Evolutionary conservation across 495 filamentous ascomycete species (phyloP).

Genomic region (Hypoxylon rickii): DNA sequence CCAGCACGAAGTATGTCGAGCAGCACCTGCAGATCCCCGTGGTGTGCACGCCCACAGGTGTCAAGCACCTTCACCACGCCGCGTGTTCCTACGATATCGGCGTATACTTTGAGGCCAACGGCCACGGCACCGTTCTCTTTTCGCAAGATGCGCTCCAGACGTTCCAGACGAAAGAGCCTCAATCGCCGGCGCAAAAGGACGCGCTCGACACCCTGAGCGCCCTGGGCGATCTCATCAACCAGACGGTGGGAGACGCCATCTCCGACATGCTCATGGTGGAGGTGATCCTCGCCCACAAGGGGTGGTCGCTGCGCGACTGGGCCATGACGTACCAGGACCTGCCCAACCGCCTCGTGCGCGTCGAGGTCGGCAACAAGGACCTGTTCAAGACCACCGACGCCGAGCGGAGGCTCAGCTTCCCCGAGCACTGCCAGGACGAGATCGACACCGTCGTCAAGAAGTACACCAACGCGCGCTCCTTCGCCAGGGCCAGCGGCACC

Average conservation of each 20-base stretch:
- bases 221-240: slow-evolving; percentile 89
- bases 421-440: slow-evolving; percentile 74
- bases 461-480: slow-evolving; percentile 86
- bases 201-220: slow-evolving; percentile 81
- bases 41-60: slow-evolving; percentile 91
- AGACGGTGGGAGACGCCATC: slow-evolving; percentile 93
- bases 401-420: slow-evolving; percentile 82
- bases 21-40: slow-evolving; percentile 87
- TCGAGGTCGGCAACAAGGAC: slow-evolving; percentile 85
- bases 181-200: slow-evolving; percentile 87
- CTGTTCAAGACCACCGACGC: slow-evolving; percentile 90
- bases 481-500: slow-evolving; percentile 90
- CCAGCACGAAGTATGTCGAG: slow-evolving; percentile 89
- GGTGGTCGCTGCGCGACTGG: slow-evolving; percentile 90
- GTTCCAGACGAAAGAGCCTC: slow-evolving; percentile 76
- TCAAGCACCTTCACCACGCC: slow-evolving; percentile 96
- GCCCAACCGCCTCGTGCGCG: slow-evolving; percentile 89
- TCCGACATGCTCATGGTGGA: slow-evolving; percentile 97
- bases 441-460: slow-evolving; percentile 89
- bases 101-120: slow-evolving; percentile 98
- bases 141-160: slow-evolving; percentile 76
- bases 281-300: slow-evolving; percentile 92
- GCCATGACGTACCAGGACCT: slow-evolving; percentile 92
- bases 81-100: slow-evolving; percentile 90
- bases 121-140: slow-evolving; percentile 96